Conservation (phyloP, 148 eudicot species). For the Hydrangea macrophylla region DNA sequence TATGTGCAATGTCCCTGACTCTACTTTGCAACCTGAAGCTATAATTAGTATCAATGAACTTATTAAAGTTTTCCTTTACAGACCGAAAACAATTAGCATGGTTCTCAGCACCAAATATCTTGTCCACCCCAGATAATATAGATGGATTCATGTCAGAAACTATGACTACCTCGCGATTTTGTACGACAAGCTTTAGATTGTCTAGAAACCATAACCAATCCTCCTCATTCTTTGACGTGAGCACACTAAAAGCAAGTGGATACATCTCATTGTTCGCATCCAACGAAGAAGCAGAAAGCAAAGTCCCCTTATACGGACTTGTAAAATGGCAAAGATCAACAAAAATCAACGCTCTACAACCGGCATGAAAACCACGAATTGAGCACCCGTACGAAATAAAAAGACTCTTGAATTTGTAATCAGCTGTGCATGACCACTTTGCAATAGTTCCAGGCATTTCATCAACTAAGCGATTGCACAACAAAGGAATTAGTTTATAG, state of each 20-base stretch:
- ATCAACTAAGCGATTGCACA: constrained; percentile 3
- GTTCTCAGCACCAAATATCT: constrained; percentile 8
- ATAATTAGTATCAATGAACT: constrained; percentile 3
- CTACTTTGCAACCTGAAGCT: constrained; percentile 6
- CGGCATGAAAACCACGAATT: constrained; percentile 12
- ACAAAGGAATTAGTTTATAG: constrained; percentile 10
- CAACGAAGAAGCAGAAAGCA: constrained; percentile 7
- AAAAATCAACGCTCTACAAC: constrained; percentile 13
- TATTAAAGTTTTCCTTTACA: neutral
- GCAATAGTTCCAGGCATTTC: constrained; percentile 10
- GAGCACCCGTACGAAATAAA: constrained; percentile 10
- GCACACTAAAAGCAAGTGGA: constrained; percentile 13
- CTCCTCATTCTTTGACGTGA: constrained; percentile 1
- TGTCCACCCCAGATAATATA: neutral
- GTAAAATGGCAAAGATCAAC: constrained; percentile 6
- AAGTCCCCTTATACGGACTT: constrained; percentile 2
- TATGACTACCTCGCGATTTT: constrained; percentile 7
- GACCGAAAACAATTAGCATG: constrained; percentile 11
- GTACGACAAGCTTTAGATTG: constrained; percentile 7
- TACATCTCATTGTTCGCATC: constrained; percentile 15
- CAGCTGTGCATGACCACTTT: constrained; percentile 10
- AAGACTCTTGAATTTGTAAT: constrained; percentile 6
- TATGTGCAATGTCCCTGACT: constrained; percentile 2
- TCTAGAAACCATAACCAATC: constrained; percentile 13
- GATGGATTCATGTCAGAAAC: constrained; percentile 3